Conservation (phyloP, 768 basidiomycete species). For the Pleurotus cornucopiae region DNA sequence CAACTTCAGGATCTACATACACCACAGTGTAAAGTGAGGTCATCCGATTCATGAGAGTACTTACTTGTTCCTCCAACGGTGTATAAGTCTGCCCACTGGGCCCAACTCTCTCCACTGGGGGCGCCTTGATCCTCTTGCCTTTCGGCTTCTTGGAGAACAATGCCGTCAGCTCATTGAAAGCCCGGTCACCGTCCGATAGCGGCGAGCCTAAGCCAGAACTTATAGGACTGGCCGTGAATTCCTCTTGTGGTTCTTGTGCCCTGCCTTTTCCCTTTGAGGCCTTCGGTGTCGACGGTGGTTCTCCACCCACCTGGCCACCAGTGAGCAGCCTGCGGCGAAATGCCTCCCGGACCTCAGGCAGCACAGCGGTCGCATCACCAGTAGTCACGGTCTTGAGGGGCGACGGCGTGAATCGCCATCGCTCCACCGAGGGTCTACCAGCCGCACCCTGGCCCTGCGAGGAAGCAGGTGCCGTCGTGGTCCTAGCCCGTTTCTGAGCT, state of each 20-base stretch:
- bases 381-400: constrained; percentile 20
- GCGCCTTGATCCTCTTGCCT: constrained; percentile 28
- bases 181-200: constrained; percentile 32
- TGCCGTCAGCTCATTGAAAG: constrained; percentile 42
- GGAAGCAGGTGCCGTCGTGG: neutral
- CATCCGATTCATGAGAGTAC: neutral
- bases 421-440: constrained; percentile 20
- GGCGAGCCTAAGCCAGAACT: neutral
- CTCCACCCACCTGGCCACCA: neutral
- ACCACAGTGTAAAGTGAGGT: neutral
- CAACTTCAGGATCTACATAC: constrained; percentile 44
- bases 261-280: neutral
- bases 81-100: constrained; percentile 72
- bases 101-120: constrained; percentile 42
- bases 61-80: constrained; percentile 69
- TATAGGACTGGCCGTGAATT: constrained; percentile 4
- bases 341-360: constrained; percentile 8
- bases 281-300: neutral
- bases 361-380: neutral
- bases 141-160: constrained; percentile 40
- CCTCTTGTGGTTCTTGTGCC: neutral
- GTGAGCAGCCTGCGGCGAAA: constrained; percentile 17
- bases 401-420: constrained; percentile 42
- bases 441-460: neutral
- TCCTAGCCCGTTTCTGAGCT: neutral